Evolutionary conservation across 2,329 filamentous ascomycete species (phyloP), one percentile per base, ranked within the genome.

Genomic region (Fusarium buxicola): DNA sequence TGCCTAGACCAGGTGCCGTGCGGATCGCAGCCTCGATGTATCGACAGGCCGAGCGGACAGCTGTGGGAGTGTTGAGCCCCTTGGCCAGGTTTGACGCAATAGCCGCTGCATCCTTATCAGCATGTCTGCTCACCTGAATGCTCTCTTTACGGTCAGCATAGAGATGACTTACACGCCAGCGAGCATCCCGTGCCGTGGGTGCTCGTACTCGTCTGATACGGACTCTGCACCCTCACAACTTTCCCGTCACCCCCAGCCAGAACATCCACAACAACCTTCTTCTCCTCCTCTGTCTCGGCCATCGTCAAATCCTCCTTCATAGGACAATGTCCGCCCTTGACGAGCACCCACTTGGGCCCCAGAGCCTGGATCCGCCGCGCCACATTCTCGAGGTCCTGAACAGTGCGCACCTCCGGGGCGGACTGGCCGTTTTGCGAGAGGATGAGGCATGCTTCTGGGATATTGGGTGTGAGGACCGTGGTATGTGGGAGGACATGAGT

Each of bases 171-270:
- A 91, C 89, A 97, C 35, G 95, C 95, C 58, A 98, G 83, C 9
- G 93, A 96, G 73, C 95, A 99, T 5, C 95, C 95, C 0, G 95
- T 98, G 1, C 95, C 95, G 71, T 99, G 95, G 0, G 94, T 98
- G 72, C 94, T 94, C 58, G 82, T 89, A 8, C 90, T 92, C 9
- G 82, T 77, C 61, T 92, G 82, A 72, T 90, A 97, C 5, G 83
- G 81, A 34, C 87, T 91, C 74, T 93, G 84, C 44, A 97, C 84
- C 34, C 87, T 79, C 1, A 86, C 80, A 0, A 84, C 75, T n/a
- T 84, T 75, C 0, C 78, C 80, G 1, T 82, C 82, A 0, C 76
- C 76, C 7, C 92, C 90, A 38, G 87, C 86, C 6, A 97, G 82
- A 4, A 97, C 83, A 72, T 98, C 92, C 25, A 96, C 83, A 2